phyloP scores from a whole-genome alignment of 2,329 filamentous ascomycete species.

The Penicillium hesseltinei region DNA sequence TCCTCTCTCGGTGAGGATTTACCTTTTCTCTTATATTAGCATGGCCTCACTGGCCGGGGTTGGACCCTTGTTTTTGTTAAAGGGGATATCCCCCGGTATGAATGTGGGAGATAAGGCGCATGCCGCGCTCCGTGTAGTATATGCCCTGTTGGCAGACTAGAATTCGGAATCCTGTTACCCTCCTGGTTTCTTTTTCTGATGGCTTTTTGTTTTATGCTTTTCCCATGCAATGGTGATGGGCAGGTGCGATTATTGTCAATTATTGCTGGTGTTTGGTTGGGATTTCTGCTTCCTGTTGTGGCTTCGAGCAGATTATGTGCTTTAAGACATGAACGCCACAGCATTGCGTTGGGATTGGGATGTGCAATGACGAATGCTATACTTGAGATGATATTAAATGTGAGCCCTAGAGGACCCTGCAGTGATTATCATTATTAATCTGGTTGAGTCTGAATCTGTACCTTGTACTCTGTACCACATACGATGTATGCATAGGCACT shows the following conservation, averaged over 20 bases:
- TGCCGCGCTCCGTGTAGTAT: background rate
- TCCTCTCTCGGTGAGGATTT: background rate
- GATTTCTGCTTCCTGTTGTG: background rate
- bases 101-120: background rate
- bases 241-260: background rate
- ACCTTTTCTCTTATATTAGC: background rate
- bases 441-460: background rate
- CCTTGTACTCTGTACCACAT: background rate
- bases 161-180: background rate
- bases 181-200: background rate
- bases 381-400: background rate
- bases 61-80: background rate
- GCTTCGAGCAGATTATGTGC: background rate
- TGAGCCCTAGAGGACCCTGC: background rate
- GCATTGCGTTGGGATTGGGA: background rate
- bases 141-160: background rate
- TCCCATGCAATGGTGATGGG: background rate
- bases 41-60: background rate
- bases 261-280: background rate
- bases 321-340: background rate
- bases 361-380: background rate
- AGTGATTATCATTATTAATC: background rate
- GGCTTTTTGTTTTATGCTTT: background rate
- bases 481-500: too few relatives aligned
- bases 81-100: slow-evolving; percentile 1